Evolutionary conservation across 1,139 yeast species (phyloP).

Genomic region (Geotrichum siamense): DNA sequence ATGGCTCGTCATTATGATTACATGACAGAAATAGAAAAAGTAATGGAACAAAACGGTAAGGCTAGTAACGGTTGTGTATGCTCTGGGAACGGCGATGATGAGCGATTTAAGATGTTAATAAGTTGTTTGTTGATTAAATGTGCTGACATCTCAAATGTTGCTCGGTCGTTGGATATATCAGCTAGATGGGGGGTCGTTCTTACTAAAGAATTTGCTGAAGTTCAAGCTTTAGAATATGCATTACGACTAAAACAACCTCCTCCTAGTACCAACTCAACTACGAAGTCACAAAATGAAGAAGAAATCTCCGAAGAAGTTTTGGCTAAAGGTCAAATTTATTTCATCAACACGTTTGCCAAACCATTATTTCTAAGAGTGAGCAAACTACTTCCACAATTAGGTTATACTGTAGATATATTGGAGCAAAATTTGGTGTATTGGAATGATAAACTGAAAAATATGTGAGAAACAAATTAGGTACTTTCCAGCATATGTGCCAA

Average conservation of each 20-base stretch:
- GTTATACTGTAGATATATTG: constrained; percentile 39
- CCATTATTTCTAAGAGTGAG: constrained; percentile 63
- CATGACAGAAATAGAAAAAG: constrained; percentile 42
- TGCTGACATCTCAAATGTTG: constrained; percentile 90
- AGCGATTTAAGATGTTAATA: constrained; percentile 36
- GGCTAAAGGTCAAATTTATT: constrained; percentile 71
- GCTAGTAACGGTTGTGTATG: background rate
- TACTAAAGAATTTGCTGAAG: constrained; percentile 69
- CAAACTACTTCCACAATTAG: constrained; percentile 33
- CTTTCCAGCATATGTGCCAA: no score
- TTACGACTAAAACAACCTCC: constrained; percentile 24
- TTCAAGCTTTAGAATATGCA: constrained; percentile 45
- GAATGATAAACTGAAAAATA: constrained; percentile 22
- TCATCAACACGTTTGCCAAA: constrained; percentile 74
- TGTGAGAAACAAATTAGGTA: no score
- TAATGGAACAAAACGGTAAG: background rate
- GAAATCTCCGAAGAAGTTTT: constrained; percentile 30
- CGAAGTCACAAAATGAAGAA: background rate
- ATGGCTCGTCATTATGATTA: constrained; percentile 86
- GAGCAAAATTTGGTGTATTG: constrained; percentile 43
- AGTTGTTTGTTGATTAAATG: constrained; percentile 73
- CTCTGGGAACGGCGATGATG: background rate
- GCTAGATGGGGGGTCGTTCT: constrained; percentile 82
- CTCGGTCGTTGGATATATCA: constrained; percentile 68
- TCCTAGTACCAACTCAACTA: background rate